Evolutionary conservation across 176 grass and related monocot species (phyloP).

Genomic region (Avena sativa): DNA sequence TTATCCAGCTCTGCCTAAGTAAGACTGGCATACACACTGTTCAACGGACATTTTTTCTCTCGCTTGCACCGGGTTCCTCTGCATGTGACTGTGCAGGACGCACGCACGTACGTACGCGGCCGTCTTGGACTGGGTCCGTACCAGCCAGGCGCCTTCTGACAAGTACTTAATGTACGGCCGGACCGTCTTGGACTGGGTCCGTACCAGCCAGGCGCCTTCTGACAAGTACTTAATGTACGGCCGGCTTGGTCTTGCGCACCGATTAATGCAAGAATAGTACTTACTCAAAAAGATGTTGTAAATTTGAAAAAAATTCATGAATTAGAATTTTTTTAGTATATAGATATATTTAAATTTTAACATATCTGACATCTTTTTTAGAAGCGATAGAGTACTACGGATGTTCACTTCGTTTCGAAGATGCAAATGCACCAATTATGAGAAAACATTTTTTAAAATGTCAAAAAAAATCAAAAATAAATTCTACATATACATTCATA

Average conservation of each 20-base stretch:
- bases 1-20: background rate
- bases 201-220: background rate
- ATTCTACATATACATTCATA: no score
- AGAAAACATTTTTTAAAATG: no score
- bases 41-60: background rate
- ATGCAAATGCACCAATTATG: no score
- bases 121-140: background rate
- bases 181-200: background rate
- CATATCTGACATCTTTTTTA: no score
- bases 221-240: background rate
- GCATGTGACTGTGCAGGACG: background rate
- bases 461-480: no score
- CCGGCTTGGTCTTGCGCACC: background rate
- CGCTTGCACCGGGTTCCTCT: background rate
- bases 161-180: slow-evolving; percentile 4
- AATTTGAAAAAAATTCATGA: no score
- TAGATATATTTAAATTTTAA: no score
- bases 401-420: no score
- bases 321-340: no score
- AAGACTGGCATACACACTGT: background rate
- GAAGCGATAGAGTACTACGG: no score
- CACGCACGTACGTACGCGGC: background rate
- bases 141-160: background rate
- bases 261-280: no score
- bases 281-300: no score